Conservation (phyloP, 2,329 filamentous ascomycete genomes). For the Trichoderma hamatum region DNA sequence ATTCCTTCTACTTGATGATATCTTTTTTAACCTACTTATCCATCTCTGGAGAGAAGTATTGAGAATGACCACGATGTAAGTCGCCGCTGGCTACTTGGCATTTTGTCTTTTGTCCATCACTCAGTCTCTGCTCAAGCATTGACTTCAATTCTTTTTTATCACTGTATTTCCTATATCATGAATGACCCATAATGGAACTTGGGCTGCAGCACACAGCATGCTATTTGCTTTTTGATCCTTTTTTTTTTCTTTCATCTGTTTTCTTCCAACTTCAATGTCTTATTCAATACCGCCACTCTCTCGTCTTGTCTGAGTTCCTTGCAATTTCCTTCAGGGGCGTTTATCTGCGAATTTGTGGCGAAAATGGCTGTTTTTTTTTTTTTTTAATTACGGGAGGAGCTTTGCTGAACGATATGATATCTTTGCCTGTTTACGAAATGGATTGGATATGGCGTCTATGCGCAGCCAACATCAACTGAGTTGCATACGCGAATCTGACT, state of each 20-base stretch:
- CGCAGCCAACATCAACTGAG: neutral
- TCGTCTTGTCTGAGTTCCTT: neutral
- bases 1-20: slow-evolving; percentile 9
- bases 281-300: slow-evolving; percentile 2
- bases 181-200: slow-evolving; percentile 12
- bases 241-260: neutral
- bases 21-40: neutral
- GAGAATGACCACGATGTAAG: neutral
- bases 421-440: slow-evolving; percentile 15
- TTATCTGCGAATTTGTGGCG: slow-evolving; percentile 13
- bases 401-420: slow-evolving; percentile 1
- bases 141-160: neutral
- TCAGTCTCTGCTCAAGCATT: neutral
- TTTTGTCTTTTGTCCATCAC: neutral
- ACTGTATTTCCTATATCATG: neutral
- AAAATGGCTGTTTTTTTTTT: neutral
- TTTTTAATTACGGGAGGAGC: neutral
- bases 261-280: neutral
- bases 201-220: slow-evolving; percentile 9
- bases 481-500: slow-evolving; percentile 1
- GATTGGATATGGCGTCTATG: slow-evolving; percentile 17
- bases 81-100: neutral
- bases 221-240: neutral
- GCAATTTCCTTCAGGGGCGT: neutral
- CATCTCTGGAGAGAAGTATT: neutral